A percentile compares a stretch with the other conserved stretches of the same genome.
Conservation (phyloP, 305 asterid genomes). For the Fraxinus sp. region DNA sequence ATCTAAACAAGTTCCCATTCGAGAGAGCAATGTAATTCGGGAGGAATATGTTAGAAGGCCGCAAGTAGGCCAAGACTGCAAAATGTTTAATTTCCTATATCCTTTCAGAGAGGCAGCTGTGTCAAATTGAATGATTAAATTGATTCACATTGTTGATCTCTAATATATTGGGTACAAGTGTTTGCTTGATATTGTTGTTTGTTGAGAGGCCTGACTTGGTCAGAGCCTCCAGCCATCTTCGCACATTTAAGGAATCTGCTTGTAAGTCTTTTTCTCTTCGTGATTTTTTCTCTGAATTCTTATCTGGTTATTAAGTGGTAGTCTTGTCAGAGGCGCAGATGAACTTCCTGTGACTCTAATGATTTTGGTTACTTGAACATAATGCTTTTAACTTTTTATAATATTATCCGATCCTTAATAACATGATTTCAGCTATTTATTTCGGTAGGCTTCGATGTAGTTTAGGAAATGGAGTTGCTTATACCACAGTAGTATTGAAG, state of each 20-base stretch:
- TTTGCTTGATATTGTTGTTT: neutral
- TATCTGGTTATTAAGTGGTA: neutral
- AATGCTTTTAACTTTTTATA: neutral
- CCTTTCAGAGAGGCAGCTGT: neutral
- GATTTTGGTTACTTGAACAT: neutral
- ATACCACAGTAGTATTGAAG: slow-evolving; percentile 6
- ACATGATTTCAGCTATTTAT: neutral
- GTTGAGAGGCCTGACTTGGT: neutral
- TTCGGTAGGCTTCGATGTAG: neutral
- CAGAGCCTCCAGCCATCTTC: neutral
- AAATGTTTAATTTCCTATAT: neutral
- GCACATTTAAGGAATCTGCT: neutral
- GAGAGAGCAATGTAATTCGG: neutral
- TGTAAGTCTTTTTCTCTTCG: neutral
- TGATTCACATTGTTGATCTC: neutral
- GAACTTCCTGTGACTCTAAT: slow-evolving; percentile 1
- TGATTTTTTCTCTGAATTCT: neutral
- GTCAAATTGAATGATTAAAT: neutral
- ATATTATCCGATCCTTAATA: neutral
- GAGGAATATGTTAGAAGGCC: neutral
- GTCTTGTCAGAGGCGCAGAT: neutral
- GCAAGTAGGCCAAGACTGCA: neutral
- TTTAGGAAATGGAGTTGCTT: neutral
- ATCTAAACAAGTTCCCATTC: neutral
- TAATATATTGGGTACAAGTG: neutral